Conservation (phyloP, 2,329 filamentous ascomycete genomes). For the Epichloe gansuensis region DNA sequence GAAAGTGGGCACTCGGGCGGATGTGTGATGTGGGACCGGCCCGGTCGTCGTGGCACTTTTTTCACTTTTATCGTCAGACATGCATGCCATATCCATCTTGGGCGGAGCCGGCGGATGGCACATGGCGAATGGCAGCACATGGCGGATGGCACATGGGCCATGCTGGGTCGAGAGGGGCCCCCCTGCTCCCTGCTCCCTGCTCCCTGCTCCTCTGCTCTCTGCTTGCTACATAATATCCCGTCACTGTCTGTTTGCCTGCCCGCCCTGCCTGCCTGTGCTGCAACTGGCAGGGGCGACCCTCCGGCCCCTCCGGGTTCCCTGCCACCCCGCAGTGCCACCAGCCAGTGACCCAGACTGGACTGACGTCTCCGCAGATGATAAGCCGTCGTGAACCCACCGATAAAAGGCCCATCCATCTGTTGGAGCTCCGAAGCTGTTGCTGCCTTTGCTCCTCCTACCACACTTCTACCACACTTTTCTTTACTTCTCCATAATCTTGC, state of each 20-base stretch:
- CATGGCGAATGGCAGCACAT: too few species aligned
- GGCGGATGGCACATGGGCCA: too few species aligned
- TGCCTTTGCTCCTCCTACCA: not conserved
- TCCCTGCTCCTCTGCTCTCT: too few species aligned
- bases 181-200: not conserved
- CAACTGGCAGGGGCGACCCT: not conserved
- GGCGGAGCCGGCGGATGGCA: not conserved
- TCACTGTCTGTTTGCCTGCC: too few species aligned
- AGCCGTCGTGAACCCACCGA: slow-evolving; percentile 2
- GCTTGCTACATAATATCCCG: too few species aligned
- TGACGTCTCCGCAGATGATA: slow-evolving; percentile 1
- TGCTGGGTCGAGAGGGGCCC: not conserved
- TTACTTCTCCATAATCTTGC: not conserved
- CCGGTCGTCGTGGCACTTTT: not conserved
- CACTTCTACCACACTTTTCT: not conserved
- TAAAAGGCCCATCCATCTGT: not conserved
- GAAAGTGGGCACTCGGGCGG: not conserved
- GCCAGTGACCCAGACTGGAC: too few species aligned
- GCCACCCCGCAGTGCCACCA: too few species aligned
- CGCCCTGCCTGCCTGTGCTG: too few species aligned
- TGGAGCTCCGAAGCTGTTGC: too few species aligned
- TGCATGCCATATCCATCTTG: not conserved
- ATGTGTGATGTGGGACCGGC: not conserved
- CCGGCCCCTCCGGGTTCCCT: not conserved
- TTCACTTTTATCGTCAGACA: not conserved